Conservation (phyloP, 208 protist genomes). For the Blastocrithidia nonstop region DNA sequence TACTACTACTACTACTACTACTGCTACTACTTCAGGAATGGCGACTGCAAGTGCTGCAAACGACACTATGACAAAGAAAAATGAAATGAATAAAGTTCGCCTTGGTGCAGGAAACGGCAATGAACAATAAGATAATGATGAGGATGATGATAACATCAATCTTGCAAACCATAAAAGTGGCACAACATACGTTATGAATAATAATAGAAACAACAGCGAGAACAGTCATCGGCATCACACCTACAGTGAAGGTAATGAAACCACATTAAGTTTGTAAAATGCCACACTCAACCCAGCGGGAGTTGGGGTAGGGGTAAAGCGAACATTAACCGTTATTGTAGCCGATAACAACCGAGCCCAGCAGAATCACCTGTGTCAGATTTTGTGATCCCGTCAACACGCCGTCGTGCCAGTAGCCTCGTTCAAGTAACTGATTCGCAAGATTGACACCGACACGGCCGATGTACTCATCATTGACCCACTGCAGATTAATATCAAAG, state of each 20-base stretch:
- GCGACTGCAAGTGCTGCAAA: too few species aligned
- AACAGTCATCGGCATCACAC: not conserved
- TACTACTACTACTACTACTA: too few species aligned
- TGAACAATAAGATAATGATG: too few species aligned
- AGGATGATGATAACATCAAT: too few species aligned
- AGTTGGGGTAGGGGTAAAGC: slow-evolving; percentile 5
- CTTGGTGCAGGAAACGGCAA: too few species aligned
- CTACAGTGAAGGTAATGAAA: not conserved
- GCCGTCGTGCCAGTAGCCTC: slow-evolving; percentile 68
- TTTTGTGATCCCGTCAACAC: slow-evolving; percentile 71
- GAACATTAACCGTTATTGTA: slow-evolving; percentile 53
- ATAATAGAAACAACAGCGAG: too few species aligned
- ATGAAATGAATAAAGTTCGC: too few species aligned
- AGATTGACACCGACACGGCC: slow-evolving; percentile 28
- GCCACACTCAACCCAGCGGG: slow-evolving; percentile 1
- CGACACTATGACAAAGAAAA: too few species aligned
- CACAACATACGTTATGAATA: too few species aligned
- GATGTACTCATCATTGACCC: slow-evolving; percentile 79
- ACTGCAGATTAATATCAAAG: slow-evolving; percentile 30
- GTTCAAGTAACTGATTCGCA: slow-evolving; percentile 47
- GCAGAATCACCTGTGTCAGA: slow-evolving; percentile 46
- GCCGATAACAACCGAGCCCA: slow-evolving; percentile 53
- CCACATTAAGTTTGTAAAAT: not conserved
- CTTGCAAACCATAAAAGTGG: too few species aligned
- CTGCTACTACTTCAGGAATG: too few species aligned